Conservation (phyloP, 1,139 yeast genomes). For the Dujonia santamariae region DNA sequence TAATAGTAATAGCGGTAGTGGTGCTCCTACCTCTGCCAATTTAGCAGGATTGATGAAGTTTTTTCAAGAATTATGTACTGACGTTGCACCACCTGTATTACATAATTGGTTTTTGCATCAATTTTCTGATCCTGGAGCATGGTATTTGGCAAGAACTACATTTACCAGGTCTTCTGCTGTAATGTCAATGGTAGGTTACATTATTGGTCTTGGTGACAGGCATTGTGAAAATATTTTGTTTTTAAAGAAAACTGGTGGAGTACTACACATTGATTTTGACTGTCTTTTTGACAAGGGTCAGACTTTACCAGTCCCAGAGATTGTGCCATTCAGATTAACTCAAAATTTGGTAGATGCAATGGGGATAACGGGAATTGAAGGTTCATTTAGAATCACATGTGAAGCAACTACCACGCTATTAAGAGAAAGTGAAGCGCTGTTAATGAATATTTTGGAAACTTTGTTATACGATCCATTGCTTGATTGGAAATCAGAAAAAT, state of each 20-base stretch:
- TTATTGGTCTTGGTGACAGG: constrained; percentile 89
- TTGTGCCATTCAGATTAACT: constrained; percentile 91
- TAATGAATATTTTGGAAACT: constrained; percentile 90
- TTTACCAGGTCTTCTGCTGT: constrained; percentile 86
- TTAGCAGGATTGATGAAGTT: constrained; percentile 20
- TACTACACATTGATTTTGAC: constrained; percentile 94
- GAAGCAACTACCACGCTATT: constrained; percentile 78
- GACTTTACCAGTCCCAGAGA: constrained; percentile 74
- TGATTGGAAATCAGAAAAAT: constrained; percentile 51
- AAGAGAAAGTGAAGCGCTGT: constrained; percentile 77
- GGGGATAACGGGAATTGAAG: constrained; percentile 90
- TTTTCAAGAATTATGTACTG: constrained; percentile 30
- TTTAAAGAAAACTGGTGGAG: constrained; percentile 70
- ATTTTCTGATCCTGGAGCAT: constrained; percentile 84
- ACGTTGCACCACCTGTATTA: constrained; percentile 66
- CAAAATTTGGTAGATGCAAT: constrained; percentile 87
- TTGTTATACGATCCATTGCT: constrained; percentile 89
- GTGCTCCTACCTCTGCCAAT: background rate
- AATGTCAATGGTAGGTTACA: constrained; percentile 96
- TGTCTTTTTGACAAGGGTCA: constrained; percentile 88
- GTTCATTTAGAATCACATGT: constrained; percentile 79
- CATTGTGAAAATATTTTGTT: constrained; percentile 90
- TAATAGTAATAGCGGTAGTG: constrained; percentile 7
- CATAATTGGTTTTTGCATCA: constrained; percentile 85
- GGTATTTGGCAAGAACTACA: constrained; percentile 78